phyloP scores from a whole-genome alignment of 306 rosid species.

The Argentina anserina region DNA sequence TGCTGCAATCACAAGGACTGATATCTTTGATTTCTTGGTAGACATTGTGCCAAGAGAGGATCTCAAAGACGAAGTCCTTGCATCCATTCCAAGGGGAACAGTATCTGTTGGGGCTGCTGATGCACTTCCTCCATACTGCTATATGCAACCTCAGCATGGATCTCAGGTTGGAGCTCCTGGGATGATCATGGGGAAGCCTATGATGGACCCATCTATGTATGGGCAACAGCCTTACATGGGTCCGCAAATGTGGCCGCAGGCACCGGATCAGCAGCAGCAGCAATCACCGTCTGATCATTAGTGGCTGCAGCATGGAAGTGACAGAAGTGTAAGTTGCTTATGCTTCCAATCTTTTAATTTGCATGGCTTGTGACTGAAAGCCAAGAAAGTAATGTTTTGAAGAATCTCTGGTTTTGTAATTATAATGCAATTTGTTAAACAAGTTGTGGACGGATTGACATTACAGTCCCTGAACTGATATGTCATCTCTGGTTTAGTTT shows the following conservation, averaged over 20 bases:
- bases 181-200: conserved; percentile 56
- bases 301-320: conserved; percentile 17
- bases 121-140: conserved; percentile 39
- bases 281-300: conserved; percentile 51
- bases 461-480: not conserved
- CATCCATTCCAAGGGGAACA: conserved; percentile 62
- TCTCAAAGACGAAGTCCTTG: conserved; percentile 62
- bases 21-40: conserved; percentile 65
- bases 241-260: conserved; percentile 57
- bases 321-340: conserved; percentile 25
- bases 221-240: conserved; percentile 54
- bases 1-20: conserved; percentile 69
- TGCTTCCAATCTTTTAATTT: conserved; percentile 7
- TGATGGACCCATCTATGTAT: conserved; percentile 51
- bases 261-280: conserved; percentile 39
- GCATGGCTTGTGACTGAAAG: conserved; percentile 24
- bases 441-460: conserved; percentile 3
- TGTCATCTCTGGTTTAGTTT: not conserved
- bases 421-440: conserved; percentile 12
- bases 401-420: not conserved
- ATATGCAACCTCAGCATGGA: conserved; percentile 45
- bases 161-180: conserved; percentile 52
- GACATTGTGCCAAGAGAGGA: conserved; percentile 72
- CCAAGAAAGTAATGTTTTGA: conserved; percentile 14
- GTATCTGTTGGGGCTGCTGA: conserved; percentile 47